Conservation (phyloP, 2,329 filamentous ascomycete species). For the Corynespora cassiicola region DNA sequence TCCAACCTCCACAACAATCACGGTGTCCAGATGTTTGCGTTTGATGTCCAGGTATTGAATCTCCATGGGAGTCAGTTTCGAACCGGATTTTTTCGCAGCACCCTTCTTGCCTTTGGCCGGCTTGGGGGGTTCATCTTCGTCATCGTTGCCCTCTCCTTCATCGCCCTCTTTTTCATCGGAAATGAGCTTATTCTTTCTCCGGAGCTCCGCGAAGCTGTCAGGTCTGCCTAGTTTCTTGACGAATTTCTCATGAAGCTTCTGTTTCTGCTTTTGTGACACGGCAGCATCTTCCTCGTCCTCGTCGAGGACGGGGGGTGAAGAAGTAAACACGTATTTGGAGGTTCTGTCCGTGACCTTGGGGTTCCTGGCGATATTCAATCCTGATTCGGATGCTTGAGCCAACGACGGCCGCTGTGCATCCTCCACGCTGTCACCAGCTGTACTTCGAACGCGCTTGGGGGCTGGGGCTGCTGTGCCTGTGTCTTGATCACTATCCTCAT, state of each 20-base stretch:
- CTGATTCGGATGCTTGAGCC: slow-evolving; percentile 26
- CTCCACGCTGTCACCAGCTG: slow-evolving; percentile 19
- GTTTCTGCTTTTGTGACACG: slow-evolving; percentile 64
- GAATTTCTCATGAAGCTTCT: slow-evolving; percentile 81
- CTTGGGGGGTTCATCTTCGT: slow-evolving; percentile 58
- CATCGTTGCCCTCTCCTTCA: slow-evolving; percentile 57
- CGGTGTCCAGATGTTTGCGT: slow-evolving; percentile 83
- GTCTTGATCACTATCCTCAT: slow-evolving; percentile 45
- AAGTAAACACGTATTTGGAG: slow-evolving; percentile 66
- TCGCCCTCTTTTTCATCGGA: slow-evolving; percentile 48
- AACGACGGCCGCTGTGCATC: slow-evolving; percentile 25
- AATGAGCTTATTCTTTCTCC: slow-evolving; percentile 63
- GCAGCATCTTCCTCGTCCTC: slow-evolving; percentile 56
- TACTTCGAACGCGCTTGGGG: slow-evolving; percentile 46
- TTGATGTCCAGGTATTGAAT: slow-evolving; percentile 94
- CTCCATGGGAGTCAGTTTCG: slow-evolving; percentile 93
- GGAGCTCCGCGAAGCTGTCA: slow-evolving; percentile 76
- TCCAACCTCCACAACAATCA: slow-evolving; percentile 92
- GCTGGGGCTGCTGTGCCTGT: slow-evolving; percentile 26
- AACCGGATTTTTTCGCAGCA: slow-evolving; percentile 71
- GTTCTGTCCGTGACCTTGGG: slow-evolving; percentile 56
- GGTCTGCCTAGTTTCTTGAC: slow-evolving; percentile 88
- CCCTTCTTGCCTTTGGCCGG: slow-evolving; percentile 56
- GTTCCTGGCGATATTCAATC: slow-evolving; percentile 36
- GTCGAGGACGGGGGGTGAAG: slow-evolving; percentile 48